Evolutionary conservation across 2,329 filamentous ascomycete genomes (phyloP), one percentile per base, ranked within the genome.

Genomic region (Pleomassaria siparia): DNA sequence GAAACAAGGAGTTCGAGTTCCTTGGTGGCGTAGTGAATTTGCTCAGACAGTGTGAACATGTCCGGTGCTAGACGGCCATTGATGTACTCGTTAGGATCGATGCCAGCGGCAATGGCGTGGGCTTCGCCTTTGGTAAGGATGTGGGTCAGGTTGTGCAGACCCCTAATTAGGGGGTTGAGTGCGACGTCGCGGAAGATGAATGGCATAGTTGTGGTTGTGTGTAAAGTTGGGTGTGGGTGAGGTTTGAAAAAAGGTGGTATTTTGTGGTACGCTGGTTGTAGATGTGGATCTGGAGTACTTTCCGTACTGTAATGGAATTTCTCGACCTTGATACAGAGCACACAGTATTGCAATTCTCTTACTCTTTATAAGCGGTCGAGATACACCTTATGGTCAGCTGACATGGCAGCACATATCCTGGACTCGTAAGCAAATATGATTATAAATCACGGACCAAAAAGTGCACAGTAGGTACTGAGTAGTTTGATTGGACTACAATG

Each of bases 11-110:
- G 63, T 47, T 76, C 76, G 29, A 74, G 68, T 1, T 64, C 63
- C 59, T 78, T 73, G 57, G 67, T 73, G 46, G 67, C 54, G 33
- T 62, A 60, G 46, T 78, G 72, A 58, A 82, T 65, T 56, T 83
- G 80, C 65, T 69, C 80, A 48, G 69, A 49, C 39, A 82, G 63
- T 3, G 72, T 59, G n/a, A 62, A 50, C 80, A 82, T 82, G 63
- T 80, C 76, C 0, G 70, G 70, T 47, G 71, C 61, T 16, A 83
- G 67, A 2, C 69, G 68, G n/a, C 70, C 66, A 7, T 71, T 62
- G 37, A 76, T 46, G 39, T 77, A 60, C 21, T 71, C 66, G 3
- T 63, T 50, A 4, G 70, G 58, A 11, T 69, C 54, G 33, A 71
- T 67, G 49, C 56, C 55, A 18, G 73, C 71, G 28, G 72, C 60